Evolutionary conservation across 495 filamentous ascomycete species (phyloP).

Genomic region (Letharia lupina): DNA sequence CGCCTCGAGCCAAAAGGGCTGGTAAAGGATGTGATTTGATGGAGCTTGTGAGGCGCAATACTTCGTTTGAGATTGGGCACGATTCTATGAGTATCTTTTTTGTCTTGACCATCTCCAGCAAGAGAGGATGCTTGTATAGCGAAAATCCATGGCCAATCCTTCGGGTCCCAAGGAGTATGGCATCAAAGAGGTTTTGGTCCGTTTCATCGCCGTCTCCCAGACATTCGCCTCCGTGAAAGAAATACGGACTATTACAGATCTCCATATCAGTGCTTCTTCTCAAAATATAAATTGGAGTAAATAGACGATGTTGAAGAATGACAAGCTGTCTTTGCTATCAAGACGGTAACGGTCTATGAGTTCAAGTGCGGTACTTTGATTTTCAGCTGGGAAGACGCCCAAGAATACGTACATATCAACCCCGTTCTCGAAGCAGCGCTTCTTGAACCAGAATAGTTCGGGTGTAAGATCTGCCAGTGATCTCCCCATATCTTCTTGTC

Average conservation of each 20-base stretch:
- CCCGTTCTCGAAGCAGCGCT: slow-evolving; percentile 65
- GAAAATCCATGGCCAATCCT: slow-evolving; percentile 85
- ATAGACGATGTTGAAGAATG: background rate
- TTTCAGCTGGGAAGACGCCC: background rate
- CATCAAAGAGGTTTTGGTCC: slow-evolving; percentile 86
- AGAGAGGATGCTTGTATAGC: slow-evolving; percentile 82
- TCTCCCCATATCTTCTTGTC: slow-evolving; percentile 71
- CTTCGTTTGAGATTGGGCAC: slow-evolving; percentile 79
- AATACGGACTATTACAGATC: slow-evolving; percentile 52
- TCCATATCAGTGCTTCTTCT: background rate
- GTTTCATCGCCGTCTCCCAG: slow-evolving; percentile 66
- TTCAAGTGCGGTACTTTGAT: background rate
- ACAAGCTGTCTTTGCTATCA: background rate
- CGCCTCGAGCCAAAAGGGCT: slow-evolving; percentile 74
- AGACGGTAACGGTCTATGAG: background rate
- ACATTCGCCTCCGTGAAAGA: slow-evolving; percentile 86
- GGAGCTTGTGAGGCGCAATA: slow-evolving; percentile 65
- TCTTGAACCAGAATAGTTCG: slow-evolving; percentile 86
- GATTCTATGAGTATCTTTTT: slow-evolving; percentile 81
- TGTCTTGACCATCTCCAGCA: slow-evolving; percentile 79
- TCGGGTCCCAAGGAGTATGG: slow-evolving; percentile 74
- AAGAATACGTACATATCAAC: slow-evolving; percentile 52
- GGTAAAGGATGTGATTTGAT: slow-evolving; percentile 76
- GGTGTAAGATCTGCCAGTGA: slow-evolving; percentile 69
- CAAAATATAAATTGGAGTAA: background rate